Evolutionary conservation across 345 rosid species (phyloP), one percentile per base, ranked within the genome.

Genomic region (Stellera chamaejasme): DNA sequence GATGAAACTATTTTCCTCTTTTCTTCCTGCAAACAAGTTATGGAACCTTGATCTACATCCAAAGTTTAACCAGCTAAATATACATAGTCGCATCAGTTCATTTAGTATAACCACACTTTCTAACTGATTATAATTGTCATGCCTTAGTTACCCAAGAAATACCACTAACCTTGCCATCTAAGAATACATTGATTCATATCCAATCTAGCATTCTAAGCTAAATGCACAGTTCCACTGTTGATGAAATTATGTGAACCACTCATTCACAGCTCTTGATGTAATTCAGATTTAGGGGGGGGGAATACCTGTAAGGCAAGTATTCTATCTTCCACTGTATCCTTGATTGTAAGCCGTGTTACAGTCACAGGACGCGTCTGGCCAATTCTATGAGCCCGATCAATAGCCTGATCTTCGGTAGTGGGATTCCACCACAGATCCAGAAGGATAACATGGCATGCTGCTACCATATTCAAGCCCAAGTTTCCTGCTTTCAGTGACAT

Each of bases 391-490:
- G 98, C 96, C 69, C 97, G 80, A 69, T 92, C 98, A 55, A 92
- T 64, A 68, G 99, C 97, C 75, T 92, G 96, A 75, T 92, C 95
- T 79, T 86, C 95, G 2, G 99, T 86, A 43, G 96, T 82, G 60
- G 99, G 99, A 75, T 92, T 92, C 99, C 97, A 92, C 99, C 99
- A 92, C 43, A 84, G 94, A 68, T 92, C 99, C 66, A 92, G 70
- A 70, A 92, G 87, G 65, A 92, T 81, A 60, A 92, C 99, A 73
- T 89, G 96, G 63, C 81, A 81, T 45, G 99, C 99, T 64, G 99
- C 94, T 19, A 86, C 93, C 99, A 92, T 92, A 61, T 92, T 92
- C 73, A 92, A 78, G 61, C 99, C 99, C 41, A 92, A 89, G 60
- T 89, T 92, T 68, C 97, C 97, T 5, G 99, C 99, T 78, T 92